These are phyloP conservation scores for Calonectria fujianensis DNA, from an alignment of 2,329 filamentous ascomycete genomes.

Conservation along the genomic window DNA sequence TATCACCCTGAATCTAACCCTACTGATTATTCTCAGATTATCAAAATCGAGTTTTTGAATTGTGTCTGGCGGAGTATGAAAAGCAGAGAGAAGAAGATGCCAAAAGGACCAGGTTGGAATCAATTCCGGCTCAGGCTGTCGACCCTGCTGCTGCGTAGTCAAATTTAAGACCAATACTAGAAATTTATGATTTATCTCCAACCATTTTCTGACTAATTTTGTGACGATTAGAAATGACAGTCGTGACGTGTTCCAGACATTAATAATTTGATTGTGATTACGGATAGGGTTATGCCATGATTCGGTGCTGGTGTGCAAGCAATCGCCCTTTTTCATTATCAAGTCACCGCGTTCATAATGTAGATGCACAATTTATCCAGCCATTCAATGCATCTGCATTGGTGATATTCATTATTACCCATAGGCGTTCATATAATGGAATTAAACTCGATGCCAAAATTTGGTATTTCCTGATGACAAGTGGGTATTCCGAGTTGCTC, in stretches of 20 bases:
- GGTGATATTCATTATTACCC: too few species aligned
- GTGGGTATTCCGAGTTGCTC: too few species aligned
- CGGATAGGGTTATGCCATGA: neutral
- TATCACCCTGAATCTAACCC: neutral
- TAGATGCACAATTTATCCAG: too few species aligned
- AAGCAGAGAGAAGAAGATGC: neutral
- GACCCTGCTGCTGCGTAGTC: slow-evolving; percentile 4
- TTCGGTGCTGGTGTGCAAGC: too few species aligned
- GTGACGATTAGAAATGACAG: neutral
- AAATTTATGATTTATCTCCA: neutral
- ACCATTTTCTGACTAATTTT: neutral
- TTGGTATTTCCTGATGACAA: too few species aligned
- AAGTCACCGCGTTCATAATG: too few species aligned
- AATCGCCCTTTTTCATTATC: too few species aligned
- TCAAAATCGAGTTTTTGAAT: slow-evolving; percentile 41
- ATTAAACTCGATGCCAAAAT: too few species aligned
- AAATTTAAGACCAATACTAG: neutral
- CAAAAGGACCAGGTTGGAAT: neutral
- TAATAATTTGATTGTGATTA: neutral
- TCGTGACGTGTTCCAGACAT: neutral
- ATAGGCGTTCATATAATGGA: too few species aligned
- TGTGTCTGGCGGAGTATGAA: slow-evolving; percentile 41
- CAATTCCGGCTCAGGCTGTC: neutral
- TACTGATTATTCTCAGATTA: slow-evolving; percentile 40
- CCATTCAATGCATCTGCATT: too few species aligned